Evolutionary conservation across 1,284 basidiomycete species (phyloP).

Genomic region (Pseudozyma pruni): DNA sequence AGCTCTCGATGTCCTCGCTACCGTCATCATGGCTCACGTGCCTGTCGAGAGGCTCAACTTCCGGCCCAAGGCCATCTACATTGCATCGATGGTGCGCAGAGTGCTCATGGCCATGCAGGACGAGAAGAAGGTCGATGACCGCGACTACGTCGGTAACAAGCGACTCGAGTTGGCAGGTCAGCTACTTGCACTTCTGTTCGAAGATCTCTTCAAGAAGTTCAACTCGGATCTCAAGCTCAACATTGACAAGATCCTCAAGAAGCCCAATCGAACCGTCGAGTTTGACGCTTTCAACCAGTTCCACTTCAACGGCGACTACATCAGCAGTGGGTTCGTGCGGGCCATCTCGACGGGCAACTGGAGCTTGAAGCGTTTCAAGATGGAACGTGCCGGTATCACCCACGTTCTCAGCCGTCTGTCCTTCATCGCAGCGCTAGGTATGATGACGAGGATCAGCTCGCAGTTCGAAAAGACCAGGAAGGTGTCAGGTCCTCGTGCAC

Average conservation of each 20-base stretch:
- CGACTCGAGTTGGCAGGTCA: slow-evolving; percentile 97
- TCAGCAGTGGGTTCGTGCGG: slow-evolving; percentile 94
- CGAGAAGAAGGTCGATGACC: slow-evolving; percentile 95
- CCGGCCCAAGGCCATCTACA: slow-evolving; percentile 93
- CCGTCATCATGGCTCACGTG: slow-evolving; percentile 96
- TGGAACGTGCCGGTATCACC: slow-evolving; percentile 99
- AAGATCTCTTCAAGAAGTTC: slow-evolving; percentile 99
- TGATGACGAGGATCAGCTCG: slow-evolving; percentile 99
- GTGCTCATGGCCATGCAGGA: slow-evolving; percentile 97
- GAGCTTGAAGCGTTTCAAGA: slow-evolving; percentile 99
- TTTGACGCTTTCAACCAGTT: slow-evolving; percentile 96
- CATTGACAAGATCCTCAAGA: slow-evolving; percentile 98
- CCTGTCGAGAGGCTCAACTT: slow-evolving; percentile 92
- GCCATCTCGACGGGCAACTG: slow-evolving; percentile 99
- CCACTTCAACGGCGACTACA: slow-evolving; percentile 84
- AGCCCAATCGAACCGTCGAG: slow-evolving; percentile 91
- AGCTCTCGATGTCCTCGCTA: slow-evolving; percentile 92
- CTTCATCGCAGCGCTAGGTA: slow-evolving; percentile 97
- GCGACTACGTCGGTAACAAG: slow-evolving; percentile 99
- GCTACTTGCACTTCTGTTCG: slow-evolving; percentile 90
- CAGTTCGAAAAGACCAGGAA: slow-evolving; percentile 99
- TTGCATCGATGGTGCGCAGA: slow-evolving; percentile 95
- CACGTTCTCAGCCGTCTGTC: slow-evolving; percentile 94
- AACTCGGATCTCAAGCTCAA: slow-evolving; percentile 94
- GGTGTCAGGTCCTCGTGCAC: slow-evolving; percentile 94